phyloP scores from a whole-genome alignment of 176 grass and related monocot species.

The Thalia dealbata region DNA sequence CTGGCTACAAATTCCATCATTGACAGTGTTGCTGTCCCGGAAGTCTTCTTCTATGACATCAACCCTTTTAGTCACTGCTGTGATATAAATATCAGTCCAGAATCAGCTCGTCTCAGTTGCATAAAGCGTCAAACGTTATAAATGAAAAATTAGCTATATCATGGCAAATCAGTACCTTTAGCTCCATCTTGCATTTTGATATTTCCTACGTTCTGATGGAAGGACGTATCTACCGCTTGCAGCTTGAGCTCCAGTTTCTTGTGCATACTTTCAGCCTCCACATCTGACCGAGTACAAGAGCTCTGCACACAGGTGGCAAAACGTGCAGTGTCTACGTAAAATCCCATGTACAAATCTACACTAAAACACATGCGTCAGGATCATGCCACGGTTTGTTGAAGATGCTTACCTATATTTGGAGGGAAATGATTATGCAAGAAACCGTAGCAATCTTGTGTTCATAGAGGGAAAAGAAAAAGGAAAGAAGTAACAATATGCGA shows the following conservation, averaged over 20 bases:
- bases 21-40: slow-evolving; percentile 6
- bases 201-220: slow-evolving; percentile 11
- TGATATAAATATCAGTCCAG: neutral
- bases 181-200: slow-evolving; percentile 5
- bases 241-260: slow-evolving; percentile 34
- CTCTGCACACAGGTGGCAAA: slow-evolving; percentile 44
- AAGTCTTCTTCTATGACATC: neutral
- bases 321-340: slow-evolving; percentile 17
- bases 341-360: slow-evolving; percentile 8
- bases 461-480: no score
- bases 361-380: neutral
- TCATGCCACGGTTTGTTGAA: neutral
- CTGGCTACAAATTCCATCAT: slow-evolving; percentile 11
- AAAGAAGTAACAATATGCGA: neutral
- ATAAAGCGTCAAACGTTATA: neutral
- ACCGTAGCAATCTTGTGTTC: neutral
- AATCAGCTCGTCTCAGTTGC: neutral
- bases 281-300: slow-evolving; percentile 86
- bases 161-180: neutral
- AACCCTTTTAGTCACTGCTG: slow-evolving; percentile 21
- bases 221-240: slow-evolving; percentile 7
- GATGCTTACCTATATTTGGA: neutral
- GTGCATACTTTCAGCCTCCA: slow-evolving; percentile 75
- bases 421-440: neutral
- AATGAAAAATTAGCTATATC: neutral